Base-by-base conservation (phyloP, 768 basidiomycete genomes). In the Lyophyllum semitale region DNA sequence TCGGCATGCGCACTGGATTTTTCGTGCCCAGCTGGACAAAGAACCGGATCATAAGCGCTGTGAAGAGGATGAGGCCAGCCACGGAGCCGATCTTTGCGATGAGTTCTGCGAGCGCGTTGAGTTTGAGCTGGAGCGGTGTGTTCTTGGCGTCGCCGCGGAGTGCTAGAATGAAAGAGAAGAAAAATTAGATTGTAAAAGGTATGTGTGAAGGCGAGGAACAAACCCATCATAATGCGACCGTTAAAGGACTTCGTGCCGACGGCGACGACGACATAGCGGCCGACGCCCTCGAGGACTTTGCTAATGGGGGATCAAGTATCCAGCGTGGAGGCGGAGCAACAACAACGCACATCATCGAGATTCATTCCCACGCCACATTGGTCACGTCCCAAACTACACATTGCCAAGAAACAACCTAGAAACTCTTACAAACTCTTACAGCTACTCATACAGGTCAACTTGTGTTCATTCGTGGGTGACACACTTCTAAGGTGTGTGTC, bases 181-280 rank as follows among this genome's bases (percentile, higher is more conserved):
- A n/a, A 25, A 40, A 18, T 41, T 25, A 56, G 40, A 20, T 26
- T 25, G 54, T 48, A 17, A 59, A 22, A n/a, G 57, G 46, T 18
- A 46, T 7, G 44, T 53, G 42, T 26, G 42, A 35, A 50, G n/a
- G 49, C 53, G 38, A 55, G 18, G 42, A 4, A 74, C 88, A 32
- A 65, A 96, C 94, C 90, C 88, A 96, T 96, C 92, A 98, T 94
- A 64, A 98, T 95, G 42, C 94, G 84, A 37, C 97, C 97, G 67
- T 98, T 94, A 73, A 98, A 98, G 61, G 89, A 93, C 73, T 88
- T 91, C 11, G 84, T 84, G 11, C 97, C 97, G 46, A 98, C 93
- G 2, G 93, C 87, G 48, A 97, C 89, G 48, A 98, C 85, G 46
- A 99, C 87, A 64, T 98, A 99, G 54, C 77, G 81, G 25, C 97